Percentiles rank a stretch among this genome's conserved stretches.
Evolutionary conservation across 805 yeast species (phyloP).

Genomic region (Starmerella scarabaei): DNA sequence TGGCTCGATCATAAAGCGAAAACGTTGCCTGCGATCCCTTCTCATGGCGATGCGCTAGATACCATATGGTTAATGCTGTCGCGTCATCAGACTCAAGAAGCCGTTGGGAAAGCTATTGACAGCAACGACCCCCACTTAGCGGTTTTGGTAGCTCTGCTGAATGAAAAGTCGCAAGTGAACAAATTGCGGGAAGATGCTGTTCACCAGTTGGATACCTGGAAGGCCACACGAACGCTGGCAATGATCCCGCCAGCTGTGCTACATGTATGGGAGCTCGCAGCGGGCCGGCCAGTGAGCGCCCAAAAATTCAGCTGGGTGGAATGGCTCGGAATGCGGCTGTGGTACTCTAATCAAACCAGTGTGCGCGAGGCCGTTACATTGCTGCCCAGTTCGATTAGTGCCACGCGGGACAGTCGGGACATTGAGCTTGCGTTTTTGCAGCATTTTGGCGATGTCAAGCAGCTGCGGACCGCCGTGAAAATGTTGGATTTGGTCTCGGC

Average conservation of each 20-base stretch:
- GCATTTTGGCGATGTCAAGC: constrained; percentile 7
- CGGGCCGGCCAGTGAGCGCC: constrained; percentile 25
- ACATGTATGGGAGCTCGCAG: constrained; percentile 50
- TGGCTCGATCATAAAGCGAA: constrained; percentile 37
- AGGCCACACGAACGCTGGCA: constrained; percentile 29
- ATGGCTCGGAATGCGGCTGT: constrained; percentile 44
- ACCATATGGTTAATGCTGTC: constrained; percentile 34
- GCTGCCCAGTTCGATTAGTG: constrained; percentile 1
- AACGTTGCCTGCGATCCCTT: constrained; percentile 47
- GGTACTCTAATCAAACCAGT: constrained; percentile 36
- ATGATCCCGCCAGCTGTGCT: constrained; percentile 43
- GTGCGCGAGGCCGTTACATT: constrained; percentile 5
- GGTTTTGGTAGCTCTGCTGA: constrained; percentile 52
- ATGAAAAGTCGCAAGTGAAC: constrained; percentile 32
- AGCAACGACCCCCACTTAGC: constrained; percentile 59
- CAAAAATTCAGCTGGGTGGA: constrained; percentile 50
- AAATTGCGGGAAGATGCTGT: constrained; percentile 43
- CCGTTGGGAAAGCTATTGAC: constrained; percentile 48
- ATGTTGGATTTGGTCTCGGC: constrained; percentile 12
- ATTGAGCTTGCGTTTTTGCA: constrained; percentile 17
- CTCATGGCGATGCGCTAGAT: constrained; percentile 29
- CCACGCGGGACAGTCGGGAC: not conserved
- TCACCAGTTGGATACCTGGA: constrained; percentile 58
- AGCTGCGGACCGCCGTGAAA: constrained; percentile 9
- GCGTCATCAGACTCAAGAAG: constrained; percentile 46